Base-by-base conservation (phyloP, 1,139 yeast species). In the Pichia sp. region DNA sequence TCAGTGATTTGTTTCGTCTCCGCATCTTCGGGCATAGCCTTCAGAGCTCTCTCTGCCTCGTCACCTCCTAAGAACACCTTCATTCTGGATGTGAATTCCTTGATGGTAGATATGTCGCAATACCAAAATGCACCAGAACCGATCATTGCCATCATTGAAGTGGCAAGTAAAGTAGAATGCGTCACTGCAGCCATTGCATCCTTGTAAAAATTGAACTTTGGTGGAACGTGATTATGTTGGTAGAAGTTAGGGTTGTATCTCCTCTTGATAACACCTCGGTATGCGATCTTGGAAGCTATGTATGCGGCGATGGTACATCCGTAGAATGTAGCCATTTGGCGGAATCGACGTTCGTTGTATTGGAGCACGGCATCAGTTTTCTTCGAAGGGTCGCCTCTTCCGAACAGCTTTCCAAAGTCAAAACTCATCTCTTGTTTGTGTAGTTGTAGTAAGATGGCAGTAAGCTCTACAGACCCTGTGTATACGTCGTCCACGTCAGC, bases 111-210 rank as follows among this genome's bases (percentile, higher is more conserved):
- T 7, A 86, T 77, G 53, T 86, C 94, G 57, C 72, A 65, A 21
- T 79, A 66, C 94, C 96, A 86, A 46, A 86, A 79, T 1, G 76
- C 67, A 3, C 95, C 94, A 29, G 85, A 73, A 3, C 78, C 64
- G 9, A 74, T 60, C 83, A 85, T 82, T 5, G 85, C 72, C 49
- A 83, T 72, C 0, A 86, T 74, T 2, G 86, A 72, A 1, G 78
- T 70, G 8, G 96, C 84, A 21, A 87, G 62, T 32, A 83, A 60
- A 0, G 94, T 74, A 0, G 95, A 94, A 27, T 85, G 78, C 0
- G 83, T 77, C 5, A 88, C 87, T 0, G 96, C 97, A 25, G 77
- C 77, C 21, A 86, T 76, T 2, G 96, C 96, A 58, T 88, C 96
- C 34, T 76, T 72, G 42, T 85, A 77, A 56, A 82, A 77, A 34